phyloP scores from a whole-genome alignment of 352 stramenopile species.

The Phytophthora meadii region DNA sequence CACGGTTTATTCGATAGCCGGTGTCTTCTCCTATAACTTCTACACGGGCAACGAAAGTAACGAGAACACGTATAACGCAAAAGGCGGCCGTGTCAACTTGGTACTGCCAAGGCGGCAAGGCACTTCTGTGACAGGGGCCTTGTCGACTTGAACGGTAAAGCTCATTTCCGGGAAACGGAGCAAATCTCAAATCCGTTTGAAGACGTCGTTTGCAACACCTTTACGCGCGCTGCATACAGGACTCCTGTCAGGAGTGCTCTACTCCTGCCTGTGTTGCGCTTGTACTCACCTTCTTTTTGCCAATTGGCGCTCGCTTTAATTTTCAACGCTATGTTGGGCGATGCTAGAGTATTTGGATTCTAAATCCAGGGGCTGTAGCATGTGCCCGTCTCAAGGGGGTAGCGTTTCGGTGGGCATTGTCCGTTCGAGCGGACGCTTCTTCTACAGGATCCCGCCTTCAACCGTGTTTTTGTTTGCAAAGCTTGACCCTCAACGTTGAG shows the following conservation, averaged over 20 bases:
- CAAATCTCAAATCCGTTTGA: constrained; percentile 5
- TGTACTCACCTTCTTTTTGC: not conserved
- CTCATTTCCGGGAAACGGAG: not conserved
- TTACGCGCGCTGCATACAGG: not conserved
- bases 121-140: too few relatives aligned
- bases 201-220: constrained; percentile 1
- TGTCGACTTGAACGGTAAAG: too few relatives aligned
- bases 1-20: too few relatives aligned
- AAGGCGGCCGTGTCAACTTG: too few relatives aligned
- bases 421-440: constrained; percentile 6
- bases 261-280: not conserved
- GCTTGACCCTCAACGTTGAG: constrained; percentile 24
- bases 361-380: too few relatives aligned
- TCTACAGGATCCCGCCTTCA: constrained; percentile 1
- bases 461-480: constrained; percentile 4
- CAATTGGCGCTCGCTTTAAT: not conserved
- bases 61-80: too few relatives aligned
- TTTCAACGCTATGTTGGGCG: not conserved
- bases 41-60: too few relatives aligned
- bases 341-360: not conserved
- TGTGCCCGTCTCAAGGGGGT: constrained; percentile 3
- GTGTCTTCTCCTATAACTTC: too few relatives aligned
- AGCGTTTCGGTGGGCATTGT: constrained; percentile 14
- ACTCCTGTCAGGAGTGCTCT: too few relatives aligned
- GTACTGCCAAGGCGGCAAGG: too few relatives aligned